These are phyloP conservation scores for Colletotrichum scovillei DNA, from an alignment of 2,329 filamentous ascomycete genomes.

Conservation along the genomic window DNA sequence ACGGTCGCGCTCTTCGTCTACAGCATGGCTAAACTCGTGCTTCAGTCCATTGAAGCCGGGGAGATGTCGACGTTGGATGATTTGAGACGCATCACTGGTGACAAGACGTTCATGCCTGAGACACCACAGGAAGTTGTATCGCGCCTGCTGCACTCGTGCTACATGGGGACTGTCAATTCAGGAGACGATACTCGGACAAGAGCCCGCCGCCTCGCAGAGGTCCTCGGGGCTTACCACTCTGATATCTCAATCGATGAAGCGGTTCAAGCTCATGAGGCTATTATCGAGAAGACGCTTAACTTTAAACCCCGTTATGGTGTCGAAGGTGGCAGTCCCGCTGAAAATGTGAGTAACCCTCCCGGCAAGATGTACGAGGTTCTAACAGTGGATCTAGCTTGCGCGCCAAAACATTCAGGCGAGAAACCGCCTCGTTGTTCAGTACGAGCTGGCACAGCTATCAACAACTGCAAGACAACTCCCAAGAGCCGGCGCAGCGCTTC, in stretches of 20 bases:
- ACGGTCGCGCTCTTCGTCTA: constrained; percentile 41
- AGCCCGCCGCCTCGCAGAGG: constrained; percentile 56
- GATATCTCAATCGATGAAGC: constrained; percentile 26
- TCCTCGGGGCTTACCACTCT: neutral
- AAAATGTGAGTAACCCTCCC: neutral
- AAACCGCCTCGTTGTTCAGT: constrained; percentile 72
- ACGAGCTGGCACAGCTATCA: constrained; percentile 71
- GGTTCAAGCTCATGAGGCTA: neutral
- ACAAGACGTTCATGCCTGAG: constrained; percentile 51
- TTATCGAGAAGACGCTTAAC: neutral
- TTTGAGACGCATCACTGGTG: constrained; percentile 41
- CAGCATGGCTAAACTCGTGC: constrained; percentile 68
- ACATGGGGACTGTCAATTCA: constrained; percentile 72
- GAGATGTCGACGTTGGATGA: constrained; percentile 41
- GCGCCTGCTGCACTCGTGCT: constrained; percentile 57
- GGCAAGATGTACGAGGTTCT: neutral
- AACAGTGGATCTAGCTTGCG: constrained; percentile 49
- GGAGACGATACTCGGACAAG: constrained; percentile 67
- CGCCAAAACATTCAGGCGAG: constrained; percentile 77
- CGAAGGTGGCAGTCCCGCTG: neutral
- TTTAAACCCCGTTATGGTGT: neutral
- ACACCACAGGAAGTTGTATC: constrained; percentile 67
- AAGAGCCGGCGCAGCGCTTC: constrained; percentile 63
- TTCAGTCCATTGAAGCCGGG: constrained; percentile 59
- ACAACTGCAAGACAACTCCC: constrained; percentile 66